Conservation (phyloP, 768 basidiomycete species). For the Suillus paluster region DNA sequence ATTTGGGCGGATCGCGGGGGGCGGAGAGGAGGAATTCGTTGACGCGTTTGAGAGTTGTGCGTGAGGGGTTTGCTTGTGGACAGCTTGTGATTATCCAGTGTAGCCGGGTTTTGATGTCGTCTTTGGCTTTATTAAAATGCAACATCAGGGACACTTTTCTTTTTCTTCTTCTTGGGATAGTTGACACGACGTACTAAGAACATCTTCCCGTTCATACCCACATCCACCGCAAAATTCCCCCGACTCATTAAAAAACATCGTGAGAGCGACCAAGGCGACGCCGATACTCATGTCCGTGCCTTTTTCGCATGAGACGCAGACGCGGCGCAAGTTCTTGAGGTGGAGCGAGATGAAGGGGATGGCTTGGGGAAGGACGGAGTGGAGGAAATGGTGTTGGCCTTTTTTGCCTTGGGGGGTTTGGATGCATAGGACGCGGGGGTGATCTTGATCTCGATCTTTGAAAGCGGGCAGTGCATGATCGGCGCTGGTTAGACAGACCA, state of each 20-base stretch:
- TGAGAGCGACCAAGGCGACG: slow-evolving; percentile 60
- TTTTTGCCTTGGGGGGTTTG: slow-evolving; percentile 50
- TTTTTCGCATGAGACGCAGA: slow-evolving; percentile 58
- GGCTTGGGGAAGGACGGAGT: slow-evolving; percentile 50
- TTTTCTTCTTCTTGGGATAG: neutral
- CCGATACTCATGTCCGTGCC: slow-evolving; percentile 71
- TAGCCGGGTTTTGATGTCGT: slow-evolving; percentile 68
- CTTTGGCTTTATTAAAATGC: slow-evolving; percentile 48
- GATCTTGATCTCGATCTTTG: neutral
- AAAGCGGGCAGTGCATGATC: slow-evolving; percentile 1
- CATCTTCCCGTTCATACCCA: slow-evolving; percentile 7
- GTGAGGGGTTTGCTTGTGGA: slow-evolving; percentile 81
- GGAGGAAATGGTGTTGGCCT: slow-evolving; percentile 54
- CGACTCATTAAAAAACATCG: slow-evolving; percentile 58
- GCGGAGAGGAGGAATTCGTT: slow-evolving; percentile 72
- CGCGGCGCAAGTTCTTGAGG: slow-evolving; percentile 38
- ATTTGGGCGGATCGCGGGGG: neutral
- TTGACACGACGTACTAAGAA: slow-evolving; percentile 25
- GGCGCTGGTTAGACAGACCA: slow-evolving; percentile 19
- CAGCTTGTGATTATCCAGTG: slow-evolving; percentile 85
- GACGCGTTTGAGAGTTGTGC: slow-evolving; percentile 77
- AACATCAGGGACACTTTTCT: neutral
- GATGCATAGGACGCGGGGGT: slow-evolving; percentile 26
- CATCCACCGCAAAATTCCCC: slow-evolving; percentile 38
- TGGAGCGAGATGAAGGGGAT: slow-evolving; percentile 49